Evolutionary conservation across 768 basidiomycete genomes (phyloP).

Genomic region (Naganishia antarctica): DNA sequence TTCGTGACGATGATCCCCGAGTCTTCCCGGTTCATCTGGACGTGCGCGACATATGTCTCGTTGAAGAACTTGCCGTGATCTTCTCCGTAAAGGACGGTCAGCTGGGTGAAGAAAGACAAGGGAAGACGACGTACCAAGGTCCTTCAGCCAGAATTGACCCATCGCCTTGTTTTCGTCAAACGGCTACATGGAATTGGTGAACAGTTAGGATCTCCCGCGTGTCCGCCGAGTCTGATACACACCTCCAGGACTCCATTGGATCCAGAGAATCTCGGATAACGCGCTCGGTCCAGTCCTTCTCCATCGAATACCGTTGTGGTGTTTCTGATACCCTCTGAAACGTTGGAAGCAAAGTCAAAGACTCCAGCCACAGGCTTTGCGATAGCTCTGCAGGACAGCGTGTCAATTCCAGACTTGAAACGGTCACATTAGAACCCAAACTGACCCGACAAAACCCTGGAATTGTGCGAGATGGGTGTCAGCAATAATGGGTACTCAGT

Average conservation of each 20-base stretch:
- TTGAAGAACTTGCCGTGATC: conserved; percentile 75
- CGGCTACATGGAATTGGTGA: conserved; percentile 55
- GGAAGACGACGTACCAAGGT: conserved; percentile 55
- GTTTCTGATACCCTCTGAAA: conserved; percentile 94
- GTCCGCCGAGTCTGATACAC: conserved; percentile 45
- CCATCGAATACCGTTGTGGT: conserved; percentile 97
- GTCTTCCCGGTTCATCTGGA: conserved; percentile 75
- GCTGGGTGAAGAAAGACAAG: not conserved
- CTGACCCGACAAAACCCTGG: conserved; percentile 76
- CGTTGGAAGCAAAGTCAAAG: conserved; percentile 90
- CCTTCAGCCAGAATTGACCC: conserved; percentile 96
- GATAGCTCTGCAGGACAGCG: conserved; percentile 60
- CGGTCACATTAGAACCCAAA: not conserved
- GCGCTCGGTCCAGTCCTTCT: conserved; percentile 76
- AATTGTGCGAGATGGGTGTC: too few relatives aligned
- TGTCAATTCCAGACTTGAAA: not conserved
- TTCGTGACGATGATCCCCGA: conserved; percentile 62
- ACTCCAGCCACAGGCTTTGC: conserved; percentile 97
- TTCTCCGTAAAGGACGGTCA: not conserved
- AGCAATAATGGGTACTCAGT: too few relatives aligned
- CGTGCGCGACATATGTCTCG: conserved; percentile 86
- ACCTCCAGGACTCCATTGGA: conserved; percentile 82
- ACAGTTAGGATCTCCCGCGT: conserved; percentile 17
- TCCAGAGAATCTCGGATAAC: conserved; percentile 80
- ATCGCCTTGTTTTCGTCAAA: conserved; percentile 83